phyloP scores from a whole-genome alignment of 208 protist genomes.

The Wallacemonas sp. region DNA sequence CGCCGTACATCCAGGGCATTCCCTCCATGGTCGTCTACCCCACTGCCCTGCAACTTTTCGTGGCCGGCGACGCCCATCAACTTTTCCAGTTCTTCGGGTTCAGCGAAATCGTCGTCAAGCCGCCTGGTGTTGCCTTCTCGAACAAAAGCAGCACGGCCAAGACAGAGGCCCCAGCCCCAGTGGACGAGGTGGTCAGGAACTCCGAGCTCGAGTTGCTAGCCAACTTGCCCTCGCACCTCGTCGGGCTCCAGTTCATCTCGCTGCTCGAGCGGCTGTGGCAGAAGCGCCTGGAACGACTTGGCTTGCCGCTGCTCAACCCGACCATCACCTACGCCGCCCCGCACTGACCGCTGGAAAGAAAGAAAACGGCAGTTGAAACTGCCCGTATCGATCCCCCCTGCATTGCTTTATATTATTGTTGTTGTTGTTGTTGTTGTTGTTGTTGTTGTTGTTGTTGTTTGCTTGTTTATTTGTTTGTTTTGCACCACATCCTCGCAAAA shows the following conservation, averaged over 20 bases:
- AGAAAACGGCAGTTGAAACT: too few relatives aligned
- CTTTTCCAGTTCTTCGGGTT: slow-evolving; percentile 62
- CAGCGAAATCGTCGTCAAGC: slow-evolving; percentile 38
- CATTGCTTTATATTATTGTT: slow-evolving; percentile 1
- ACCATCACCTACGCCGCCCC: slow-evolving; percentile 32
- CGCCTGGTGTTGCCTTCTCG: slow-evolving; percentile 16
- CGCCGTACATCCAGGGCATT: slow-evolving; percentile 41
- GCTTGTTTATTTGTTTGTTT: neutral
- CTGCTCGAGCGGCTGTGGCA: slow-evolving; percentile 36
- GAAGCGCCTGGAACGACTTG: slow-evolving; percentile 24
- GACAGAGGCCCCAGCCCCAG: slow-evolving; percentile 4
- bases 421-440: neutral
- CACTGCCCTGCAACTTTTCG: slow-evolving; percentile 67
- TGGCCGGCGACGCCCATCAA: slow-evolving; percentile 30
- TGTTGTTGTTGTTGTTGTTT: neutral
- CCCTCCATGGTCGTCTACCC: slow-evolving; percentile 46
- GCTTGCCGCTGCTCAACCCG: slow-evolving; percentile 30
- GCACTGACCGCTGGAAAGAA: slow-evolving; percentile 20
- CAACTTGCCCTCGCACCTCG: slow-evolving; percentile 24
- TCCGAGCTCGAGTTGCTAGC: slow-evolving; percentile 29
- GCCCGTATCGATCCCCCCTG: neutral
- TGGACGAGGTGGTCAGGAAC: slow-evolving; percentile 28
- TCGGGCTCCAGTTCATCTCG: slow-evolving; percentile 32
- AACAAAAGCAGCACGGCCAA: neutral
- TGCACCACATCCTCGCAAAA: neutral